Conservation (phyloP, 2,329 filamentous ascomycete genomes). For the Neofusicoccum cordaticola region DNA sequence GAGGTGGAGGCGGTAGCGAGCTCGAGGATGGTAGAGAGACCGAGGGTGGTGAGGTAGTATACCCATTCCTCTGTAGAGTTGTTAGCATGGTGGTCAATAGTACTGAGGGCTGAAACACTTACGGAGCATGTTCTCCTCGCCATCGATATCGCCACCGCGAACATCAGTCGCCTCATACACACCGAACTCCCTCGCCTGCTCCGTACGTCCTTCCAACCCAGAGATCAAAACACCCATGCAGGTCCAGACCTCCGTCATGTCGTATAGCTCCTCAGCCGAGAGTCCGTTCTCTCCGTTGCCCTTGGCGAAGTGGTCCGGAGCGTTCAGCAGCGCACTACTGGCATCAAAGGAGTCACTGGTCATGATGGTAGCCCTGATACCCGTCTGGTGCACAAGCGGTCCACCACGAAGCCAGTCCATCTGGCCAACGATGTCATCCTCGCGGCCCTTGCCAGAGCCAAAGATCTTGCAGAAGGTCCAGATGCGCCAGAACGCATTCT, state of each 20-base stretch:
- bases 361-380: slow-evolving; percentile 45
- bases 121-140: slow-evolving; percentile 55
- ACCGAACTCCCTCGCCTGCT: slow-evolving; percentile 54
- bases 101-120: slow-evolving; percentile 22
- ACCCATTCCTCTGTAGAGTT: slow-evolving; percentile 56
- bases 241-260: slow-evolving; percentile 65
- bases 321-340: slow-evolving; percentile 54
- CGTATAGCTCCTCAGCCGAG: slow-evolving; percentile 56
- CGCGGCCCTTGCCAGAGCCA: slow-evolving; percentile 55
- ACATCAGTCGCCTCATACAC: slow-evolving; percentile 53
- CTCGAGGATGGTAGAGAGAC: slow-evolving; percentile 54
- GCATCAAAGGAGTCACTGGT: slow-evolving; percentile 51
- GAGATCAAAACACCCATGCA: slow-evolving; percentile 57
- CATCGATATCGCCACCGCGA: slow-evolving; percentile 47
- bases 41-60: slow-evolving; percentile 58
- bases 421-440: slow-evolving; percentile 59
- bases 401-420: slow-evolving; percentile 64
- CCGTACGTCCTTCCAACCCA: slow-evolving; percentile 53
- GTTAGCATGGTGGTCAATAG: slow-evolving; percentile 21
- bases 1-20: slow-evolving; percentile 43
- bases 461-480: slow-evolving; percentile 67
- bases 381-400: slow-evolving; percentile 47
- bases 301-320: slow-evolving; percentile 53
- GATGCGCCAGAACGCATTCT: slow-evolving; percentile 63
- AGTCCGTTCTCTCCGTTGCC: slow-evolving; percentile 55